These are phyloP conservation scores for Centella asiatica DNA, from an alignment of 129 eudicot species.

Conservation along the genomic window DNA sequence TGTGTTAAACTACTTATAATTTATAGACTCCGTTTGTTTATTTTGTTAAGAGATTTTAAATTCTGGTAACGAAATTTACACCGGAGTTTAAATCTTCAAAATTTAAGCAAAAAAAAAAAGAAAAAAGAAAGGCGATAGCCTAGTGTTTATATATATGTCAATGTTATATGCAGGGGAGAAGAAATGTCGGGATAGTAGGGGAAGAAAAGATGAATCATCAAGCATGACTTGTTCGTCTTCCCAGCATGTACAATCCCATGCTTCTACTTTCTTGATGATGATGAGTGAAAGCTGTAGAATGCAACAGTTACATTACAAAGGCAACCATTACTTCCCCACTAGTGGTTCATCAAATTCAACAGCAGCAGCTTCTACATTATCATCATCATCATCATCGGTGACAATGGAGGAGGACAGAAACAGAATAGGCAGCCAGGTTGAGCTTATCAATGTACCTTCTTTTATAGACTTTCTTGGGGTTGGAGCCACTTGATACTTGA, in stretches of 20 bases:
- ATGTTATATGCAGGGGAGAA: constrained; percentile 39
- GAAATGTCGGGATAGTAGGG: constrained; percentile 38
- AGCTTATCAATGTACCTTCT: constrained; percentile 46
- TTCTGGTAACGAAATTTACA: no score
- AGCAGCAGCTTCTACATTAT: constrained; percentile 28
- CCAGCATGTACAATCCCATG: constrained; percentile 1
- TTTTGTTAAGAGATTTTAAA: no score
- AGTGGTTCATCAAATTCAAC: constrained; percentile 18
- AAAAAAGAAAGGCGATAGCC: no score
- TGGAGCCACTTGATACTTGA: constrained; percentile 74
- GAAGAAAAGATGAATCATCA: constrained; percentile 9
- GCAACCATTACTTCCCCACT: constrained; percentile 13
- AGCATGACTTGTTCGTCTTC: not conserved
- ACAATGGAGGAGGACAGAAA: constrained; percentile 12
- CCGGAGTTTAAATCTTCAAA: no score
- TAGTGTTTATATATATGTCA: no score
- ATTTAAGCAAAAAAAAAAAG: no score
- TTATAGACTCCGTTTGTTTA: no score
- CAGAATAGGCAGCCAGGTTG: constrained; percentile 34
- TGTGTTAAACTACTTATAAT: no score
- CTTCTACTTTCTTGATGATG: not conserved
- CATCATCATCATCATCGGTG: constrained; percentile 15
- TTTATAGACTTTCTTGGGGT: constrained; percentile 99
- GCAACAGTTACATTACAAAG: constrained; percentile 24
- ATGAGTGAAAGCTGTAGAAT: not conserved